Percentiles rank a stretch among this genome's conserved stretches.
phyloP scores from a whole-genome alignment of 495 filamentous ascomycete genomes.

The Daldinia decipiens region DNA sequence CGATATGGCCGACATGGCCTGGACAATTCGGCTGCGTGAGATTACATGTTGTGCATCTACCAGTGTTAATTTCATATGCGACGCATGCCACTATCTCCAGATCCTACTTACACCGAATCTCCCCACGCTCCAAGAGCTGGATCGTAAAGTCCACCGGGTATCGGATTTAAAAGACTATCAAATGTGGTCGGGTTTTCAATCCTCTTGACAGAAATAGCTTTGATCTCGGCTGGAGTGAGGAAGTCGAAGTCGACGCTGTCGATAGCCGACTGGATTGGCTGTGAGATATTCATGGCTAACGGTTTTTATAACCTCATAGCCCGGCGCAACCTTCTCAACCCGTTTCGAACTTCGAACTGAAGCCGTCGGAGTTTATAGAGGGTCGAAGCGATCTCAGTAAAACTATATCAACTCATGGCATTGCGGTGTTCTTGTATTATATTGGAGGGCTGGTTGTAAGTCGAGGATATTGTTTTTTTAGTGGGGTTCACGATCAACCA shows the following conservation, averaged over 20 bases:
- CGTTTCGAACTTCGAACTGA: not conserved
- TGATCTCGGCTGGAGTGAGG: constrained; percentile 83
- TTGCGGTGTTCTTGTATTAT: constrained; percentile 22
- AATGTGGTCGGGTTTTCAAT: constrained; percentile 91
- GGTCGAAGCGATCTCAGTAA: not conserved
- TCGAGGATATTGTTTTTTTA: constrained; percentile 32
- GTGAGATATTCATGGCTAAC: constrained; percentile 80
- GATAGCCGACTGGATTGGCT: constrained; percentile 86
- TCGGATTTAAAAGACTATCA: constrained; percentile 84
- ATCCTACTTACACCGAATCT: constrained; percentile 74
- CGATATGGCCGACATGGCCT: constrained; percentile 94
- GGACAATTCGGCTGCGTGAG: constrained; percentile 81
- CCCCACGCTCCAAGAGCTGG: constrained; percentile 90
- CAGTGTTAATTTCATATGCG: constrained; percentile 33
- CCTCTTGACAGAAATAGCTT: constrained; percentile 86
- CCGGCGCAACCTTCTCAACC: constrained; percentile 18
- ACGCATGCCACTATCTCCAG: not conserved
- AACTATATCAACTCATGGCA: constrained; percentile 33
- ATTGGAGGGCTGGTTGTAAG: constrained; percentile 20
- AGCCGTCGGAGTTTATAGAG: constrained; percentile 2
- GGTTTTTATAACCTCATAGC: constrained; percentile 37
- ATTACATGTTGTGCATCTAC: constrained; percentile 90
- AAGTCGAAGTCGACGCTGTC: constrained; percentile 89
- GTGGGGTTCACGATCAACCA: constrained; percentile 31
- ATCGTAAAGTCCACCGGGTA: constrained; percentile 92